Conservation (phyloP, 2,329 filamentous ascomycete species). For the Fusarium nygamai region DNA sequence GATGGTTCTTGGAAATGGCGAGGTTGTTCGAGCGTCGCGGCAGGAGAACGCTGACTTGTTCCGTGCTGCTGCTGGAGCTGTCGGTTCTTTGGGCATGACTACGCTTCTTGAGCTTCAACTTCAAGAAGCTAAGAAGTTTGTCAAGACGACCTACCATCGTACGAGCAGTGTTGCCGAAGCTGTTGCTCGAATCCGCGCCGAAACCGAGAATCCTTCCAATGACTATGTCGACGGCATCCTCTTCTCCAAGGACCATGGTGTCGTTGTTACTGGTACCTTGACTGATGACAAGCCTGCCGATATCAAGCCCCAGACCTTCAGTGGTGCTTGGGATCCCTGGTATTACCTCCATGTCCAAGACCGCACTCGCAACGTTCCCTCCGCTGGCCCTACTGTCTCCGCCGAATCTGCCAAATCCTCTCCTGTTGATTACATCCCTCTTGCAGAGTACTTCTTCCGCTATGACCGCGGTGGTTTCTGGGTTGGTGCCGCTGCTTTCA, state of each 20-base stretch:
- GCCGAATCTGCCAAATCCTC: conserved; percentile 35
- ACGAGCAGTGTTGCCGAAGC: conserved; percentile 52
- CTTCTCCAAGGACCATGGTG: conserved; percentile 63
- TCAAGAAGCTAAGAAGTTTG: conserved; percentile 62
- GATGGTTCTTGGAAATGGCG: conserved; percentile 71
- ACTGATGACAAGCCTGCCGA: conserved; percentile 55
- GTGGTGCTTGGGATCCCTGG: conserved; percentile 73
- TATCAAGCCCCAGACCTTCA: conserved; percentile 62
- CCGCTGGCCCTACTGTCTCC: conserved; percentile 30
- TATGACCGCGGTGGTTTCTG: conserved; percentile 82
- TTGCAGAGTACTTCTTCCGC: conserved; percentile 79
- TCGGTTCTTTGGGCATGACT: conserved; percentile 73
- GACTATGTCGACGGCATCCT: conserved; percentile 78
- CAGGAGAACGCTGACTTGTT: conserved; percentile 68
- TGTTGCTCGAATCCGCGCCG: conserved; percentile 55
- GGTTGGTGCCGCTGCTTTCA: conserved; percentile 73
- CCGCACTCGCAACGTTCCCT: conserved; percentile 45
- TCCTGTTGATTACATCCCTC: conserved; percentile 67
- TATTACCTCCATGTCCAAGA: conserved; percentile 75
- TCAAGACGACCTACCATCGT: conserved; percentile 67
- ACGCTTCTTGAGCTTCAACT: conserved; percentile 72
- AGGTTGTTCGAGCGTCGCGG: conserved; percentile 64
- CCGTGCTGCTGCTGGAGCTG: conserved; percentile 71
- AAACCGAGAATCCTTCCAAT: conserved; percentile 50
- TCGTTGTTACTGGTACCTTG: conserved; percentile 70